Evolutionary conservation across 768 basidiomycete genomes (phyloP), one percentile per base, ranked within the genome.

Genomic region (Suillus lakei): DNA sequence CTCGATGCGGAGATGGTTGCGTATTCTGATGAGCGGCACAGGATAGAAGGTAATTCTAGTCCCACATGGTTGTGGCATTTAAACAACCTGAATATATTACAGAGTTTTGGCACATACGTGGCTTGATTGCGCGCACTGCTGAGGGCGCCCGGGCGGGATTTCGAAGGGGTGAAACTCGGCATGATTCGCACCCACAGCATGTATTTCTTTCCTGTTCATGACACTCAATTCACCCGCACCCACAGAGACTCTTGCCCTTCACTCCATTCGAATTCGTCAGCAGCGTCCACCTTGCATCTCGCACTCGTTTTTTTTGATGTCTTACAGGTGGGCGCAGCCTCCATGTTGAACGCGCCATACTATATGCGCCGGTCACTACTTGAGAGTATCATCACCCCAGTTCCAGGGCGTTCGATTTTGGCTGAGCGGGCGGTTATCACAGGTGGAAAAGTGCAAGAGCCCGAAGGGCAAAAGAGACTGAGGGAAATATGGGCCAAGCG

Each of bases 1-100:
- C 69, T 91, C 0, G 96, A 98, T 72, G 95, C 95, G 2, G 96
- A 98, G 76, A 93, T 97, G 89, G 90, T 97, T 6, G 90, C 92
- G 0, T 97, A 86, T 74, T 85, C 91, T 43, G 90, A 89, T 32
- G 76, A 74, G 2, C 73, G 76, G 23, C 65, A 80, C 12, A 72
- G 80, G 30, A 86, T 97, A 59, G 94, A 95, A 69, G 94, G 95
- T 88, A 77, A 73, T 80, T 80, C 68, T 63, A 58, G 34, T 30
- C 54, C 13, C 55, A 36, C 18, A 54, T 7, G 8, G 43, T 16
- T 38, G 43, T 10, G 38, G 18, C 60, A 59, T 41, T 58, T 56
- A 60, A 23, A n/a, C 34, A 44, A 65, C 26, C 16, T 13, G 36
- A 44, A 26, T 36, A 58, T 55, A 12, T n/a, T 48, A 4, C 34